Percentiles rank a stretch among this genome's conserved stretches.
These are phyloP conservation scores for Alternaria panax DNA, from an alignment of 2,329 filamentous ascomycete genomes.

Conservation along the genomic window DNA sequence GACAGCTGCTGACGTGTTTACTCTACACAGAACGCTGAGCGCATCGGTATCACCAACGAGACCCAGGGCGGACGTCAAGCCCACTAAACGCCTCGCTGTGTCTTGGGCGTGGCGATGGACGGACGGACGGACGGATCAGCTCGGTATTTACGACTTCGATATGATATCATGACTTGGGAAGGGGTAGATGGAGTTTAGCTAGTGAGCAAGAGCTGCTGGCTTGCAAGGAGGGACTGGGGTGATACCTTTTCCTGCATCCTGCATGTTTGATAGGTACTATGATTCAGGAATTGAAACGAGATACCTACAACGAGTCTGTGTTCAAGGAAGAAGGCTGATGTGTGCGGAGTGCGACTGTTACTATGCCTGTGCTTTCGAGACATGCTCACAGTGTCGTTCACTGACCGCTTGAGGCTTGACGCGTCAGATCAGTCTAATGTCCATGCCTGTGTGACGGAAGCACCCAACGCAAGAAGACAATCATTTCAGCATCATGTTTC, in stretches of 20 bases:
- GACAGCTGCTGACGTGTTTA: constrained; percentile 8
- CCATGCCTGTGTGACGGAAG: too few species aligned
- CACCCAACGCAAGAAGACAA: too few species aligned
- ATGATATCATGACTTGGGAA: constrained; percentile 25
- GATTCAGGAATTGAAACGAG: not conserved
- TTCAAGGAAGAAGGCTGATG: not conserved
- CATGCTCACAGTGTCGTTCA: not conserved
- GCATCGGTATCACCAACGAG: constrained; percentile 54
- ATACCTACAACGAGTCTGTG: not conserved
- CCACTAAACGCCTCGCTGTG: constrained; percentile 32
- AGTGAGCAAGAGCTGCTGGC: not conserved
- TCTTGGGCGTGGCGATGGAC: constrained; percentile 2
- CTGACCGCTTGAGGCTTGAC: not conserved
- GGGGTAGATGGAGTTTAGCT: not conserved
- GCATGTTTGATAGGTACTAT: constrained; percentile 1
- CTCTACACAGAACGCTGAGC: constrained; percentile 46
- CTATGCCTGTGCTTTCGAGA: not conserved
- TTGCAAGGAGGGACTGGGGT: constrained; percentile 11
- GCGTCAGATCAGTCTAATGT: too few species aligned
- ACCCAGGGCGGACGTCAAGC: constrained; percentile 46
- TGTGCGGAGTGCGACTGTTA: not conserved
- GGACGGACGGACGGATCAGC: too few species aligned
- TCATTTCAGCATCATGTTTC: too few species aligned
- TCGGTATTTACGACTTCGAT: constrained; percentile 23
- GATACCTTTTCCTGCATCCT: constrained; percentile 6